phyloP scores from a whole-genome alignment of 768 basidiomycete species.

The Auriculariales sp. region DNA sequence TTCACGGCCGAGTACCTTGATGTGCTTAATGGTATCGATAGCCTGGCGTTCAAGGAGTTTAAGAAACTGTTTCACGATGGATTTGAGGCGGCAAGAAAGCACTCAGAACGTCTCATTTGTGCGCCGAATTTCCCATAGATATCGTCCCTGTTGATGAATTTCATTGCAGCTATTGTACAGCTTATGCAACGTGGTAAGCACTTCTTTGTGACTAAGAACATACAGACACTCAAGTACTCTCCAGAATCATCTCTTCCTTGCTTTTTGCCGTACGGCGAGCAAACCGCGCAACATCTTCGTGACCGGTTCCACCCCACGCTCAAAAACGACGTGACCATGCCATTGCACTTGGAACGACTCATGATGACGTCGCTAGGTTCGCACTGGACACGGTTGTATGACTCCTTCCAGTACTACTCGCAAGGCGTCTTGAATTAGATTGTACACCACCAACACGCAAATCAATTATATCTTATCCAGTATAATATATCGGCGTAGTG shows the following conservation, averaged over 20 bases:
- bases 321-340: constrained; percentile 61
- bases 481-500: not conserved
- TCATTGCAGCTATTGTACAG: constrained; percentile 59
- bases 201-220: constrained; percentile 6
- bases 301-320: constrained; percentile 90
- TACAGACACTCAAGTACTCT: constrained; percentile 1
- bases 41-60: constrained; percentile 70
- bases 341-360: constrained; percentile 77
- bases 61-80: constrained; percentile 78
- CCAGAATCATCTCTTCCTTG: constrained; percentile 82
- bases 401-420: constrained; percentile 95
- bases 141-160: not conserved
- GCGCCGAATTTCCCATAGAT: constrained; percentile 14
- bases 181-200: constrained; percentile 86
- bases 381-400: constrained; percentile 90
- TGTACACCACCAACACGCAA: too few species aligned
- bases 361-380: constrained; percentile 85
- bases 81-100: constrained; percentile 87
- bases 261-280: constrained; percentile 80
- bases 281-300: constrained; percentile 74
- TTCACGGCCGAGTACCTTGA: constrained; percentile 90
- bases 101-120: constrained; percentile 94
- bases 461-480: too few species aligned
- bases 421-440: constrained; percentile 70
- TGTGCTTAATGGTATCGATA: constrained; percentile 76